Base-by-base conservation (phyloP, 2,329 filamentous ascomycete species). In the Fusarium keratoplasticum region DNA sequence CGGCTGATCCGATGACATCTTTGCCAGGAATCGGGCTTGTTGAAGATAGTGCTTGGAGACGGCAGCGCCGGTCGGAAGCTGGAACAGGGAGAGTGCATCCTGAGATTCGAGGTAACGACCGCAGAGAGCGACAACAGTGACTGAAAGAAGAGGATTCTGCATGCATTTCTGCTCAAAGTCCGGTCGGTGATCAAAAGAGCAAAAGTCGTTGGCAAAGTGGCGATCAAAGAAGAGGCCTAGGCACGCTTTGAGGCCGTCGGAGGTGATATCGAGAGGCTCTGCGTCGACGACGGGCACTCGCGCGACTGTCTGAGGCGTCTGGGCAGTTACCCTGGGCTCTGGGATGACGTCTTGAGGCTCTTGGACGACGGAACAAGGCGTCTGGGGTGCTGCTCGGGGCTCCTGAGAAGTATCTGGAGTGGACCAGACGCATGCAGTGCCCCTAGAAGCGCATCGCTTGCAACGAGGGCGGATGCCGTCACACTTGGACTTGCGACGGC, bases 141-240 rank as follows among this genome's bases (percentile, higher is more conserved):
- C 54, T 1, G 68, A 36, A 4, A 77, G 66, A 11, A 74, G 38
- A 10, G 61, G 42, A 8, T 75, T 31, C 5, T 71, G 58, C 0
- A n/a, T n/a, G 36, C 66, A 76, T 55, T 72, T 71, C 3, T 61
- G 40, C 27, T 77, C 72, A 50, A 77, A 75, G 22, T 76, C 72
- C 1, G 74, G 72, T 4, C 70, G 63, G n/a, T 72, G 61, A 47
- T 72, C 67, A 50, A 76, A 77, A 7, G 72, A 75, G 60, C 74
- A 75, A 47, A 77, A 77, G 31, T 76, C 72, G 36, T 14, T 70
- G 7, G 64, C 64, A 62, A 77, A 76, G 58, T 77, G 74, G 1
- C 69, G 68, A 29, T 66, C 70, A 40, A 75, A 76, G 25, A 77
- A 77, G 25, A 72, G 42, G 29, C 50, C 25, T 2, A 64, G 33